These are phyloP conservation scores for Phtheirospermum japonicum DNA, from an alignment of 257 asterid genomes.

Conservation along the genomic window DNA sequence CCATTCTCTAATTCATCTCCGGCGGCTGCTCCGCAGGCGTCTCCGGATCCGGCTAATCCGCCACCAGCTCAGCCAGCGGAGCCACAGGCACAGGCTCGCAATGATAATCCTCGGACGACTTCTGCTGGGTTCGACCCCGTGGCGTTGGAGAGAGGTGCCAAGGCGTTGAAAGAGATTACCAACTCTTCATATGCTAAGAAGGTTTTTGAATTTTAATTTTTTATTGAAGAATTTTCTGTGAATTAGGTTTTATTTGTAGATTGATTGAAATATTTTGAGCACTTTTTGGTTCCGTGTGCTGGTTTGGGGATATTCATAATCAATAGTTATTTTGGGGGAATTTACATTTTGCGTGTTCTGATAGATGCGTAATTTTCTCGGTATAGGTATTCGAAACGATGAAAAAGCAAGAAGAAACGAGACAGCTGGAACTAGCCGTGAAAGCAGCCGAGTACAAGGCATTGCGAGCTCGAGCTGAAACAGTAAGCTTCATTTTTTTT, in stretches of 20 bases:
- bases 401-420: slow-evolving; percentile 86
- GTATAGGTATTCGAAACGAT: slow-evolving; percentile 66
- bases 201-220: slow-evolving; percentile 31
- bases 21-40: slow-evolving; percentile 35
- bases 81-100: slow-evolving; percentile 41
- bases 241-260: neutral
- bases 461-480: slow-evolving; percentile 77
- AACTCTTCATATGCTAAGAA: slow-evolving; percentile 57
- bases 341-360: neutral
- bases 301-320: neutral
- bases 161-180: slow-evolving; percentile 57
- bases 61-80: slow-evolving; percentile 34
- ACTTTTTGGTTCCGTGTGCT: neutral
- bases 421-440: slow-evolving; percentile 59
- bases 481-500: slow-evolving; percentile 46
- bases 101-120: slow-evolving; percentile 79
- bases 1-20: slow-evolving; percentile 50
- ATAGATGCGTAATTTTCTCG: slow-evolving; percentile 21
- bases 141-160: slow-evolving; percentile 83
- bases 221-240: neutral
- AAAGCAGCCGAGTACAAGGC: slow-evolving; percentile 80
- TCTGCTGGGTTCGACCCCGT: slow-evolving; percentile 94
- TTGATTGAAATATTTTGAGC: neutral
- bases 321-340: neutral
- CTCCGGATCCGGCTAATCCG: slow-evolving; percentile 36